Conservation (phyloP, 768 basidiomycete genomes). For the Leccinum arenicola region DNA sequence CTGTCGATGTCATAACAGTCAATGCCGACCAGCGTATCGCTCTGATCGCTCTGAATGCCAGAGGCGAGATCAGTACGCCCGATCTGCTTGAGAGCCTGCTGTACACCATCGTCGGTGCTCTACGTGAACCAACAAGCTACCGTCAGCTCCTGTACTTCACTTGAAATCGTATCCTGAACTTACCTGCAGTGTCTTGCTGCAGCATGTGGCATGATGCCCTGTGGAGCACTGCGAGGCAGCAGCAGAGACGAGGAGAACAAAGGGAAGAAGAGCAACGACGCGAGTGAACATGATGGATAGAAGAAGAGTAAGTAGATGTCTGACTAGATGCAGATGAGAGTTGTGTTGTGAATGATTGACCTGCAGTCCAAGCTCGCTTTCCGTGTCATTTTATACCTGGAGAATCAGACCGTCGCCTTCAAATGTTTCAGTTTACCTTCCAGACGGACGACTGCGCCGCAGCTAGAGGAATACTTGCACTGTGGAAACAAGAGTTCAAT, state of each 20-base stretch:
- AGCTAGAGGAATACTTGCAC: background rate
- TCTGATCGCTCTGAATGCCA: background rate
- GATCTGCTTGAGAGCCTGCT: background rate
- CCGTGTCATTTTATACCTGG: background rate
- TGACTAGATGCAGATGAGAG: background rate
- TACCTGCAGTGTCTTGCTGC: background rate
- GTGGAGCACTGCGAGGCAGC: background rate
- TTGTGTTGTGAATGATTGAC: background rate
- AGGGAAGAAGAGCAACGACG: background rate
- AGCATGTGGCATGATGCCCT: background rate
- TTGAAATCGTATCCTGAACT: background rate
- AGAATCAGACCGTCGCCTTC: background rate
- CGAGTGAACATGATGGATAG: background rate
- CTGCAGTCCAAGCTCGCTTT: no score
- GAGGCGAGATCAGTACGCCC: background rate
- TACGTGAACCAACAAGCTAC: background rate
- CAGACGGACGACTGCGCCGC: background rate
- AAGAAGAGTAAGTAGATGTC: background rate
- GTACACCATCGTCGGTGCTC: background rate
- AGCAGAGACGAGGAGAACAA: background rate
- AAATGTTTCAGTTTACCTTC: background rate
- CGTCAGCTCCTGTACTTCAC: background rate
- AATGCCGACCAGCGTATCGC: background rate
- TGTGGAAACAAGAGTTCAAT: background rate
- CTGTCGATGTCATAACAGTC: background rate